A percentile compares a stretch with the other conserved stretches of the same genome.
Conservation (phyloP, 768 basidiomycete genomes). For the Scleroderma bovista region DNA sequence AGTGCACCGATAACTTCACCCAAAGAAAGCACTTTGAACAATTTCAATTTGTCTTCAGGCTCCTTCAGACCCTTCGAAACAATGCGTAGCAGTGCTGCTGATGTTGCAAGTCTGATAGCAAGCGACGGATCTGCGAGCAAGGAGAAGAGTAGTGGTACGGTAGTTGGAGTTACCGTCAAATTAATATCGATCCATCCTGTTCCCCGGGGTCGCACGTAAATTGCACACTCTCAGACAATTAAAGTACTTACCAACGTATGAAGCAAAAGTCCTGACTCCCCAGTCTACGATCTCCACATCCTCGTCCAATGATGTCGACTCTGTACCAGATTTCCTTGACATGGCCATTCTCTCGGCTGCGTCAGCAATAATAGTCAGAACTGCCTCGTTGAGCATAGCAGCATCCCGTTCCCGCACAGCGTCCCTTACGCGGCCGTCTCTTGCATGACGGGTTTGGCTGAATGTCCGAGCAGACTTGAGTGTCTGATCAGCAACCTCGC, state of each 20-base stretch:
- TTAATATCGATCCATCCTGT: slow-evolving; percentile 98
- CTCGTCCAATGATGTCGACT: slow-evolving; percentile 50
- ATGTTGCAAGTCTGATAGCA: slow-evolving; percentile 78
- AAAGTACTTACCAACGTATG: slow-evolving; percentile 80
- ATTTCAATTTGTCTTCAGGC: slow-evolving; percentile 79
- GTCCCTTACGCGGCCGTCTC: slow-evolving; percentile 84
- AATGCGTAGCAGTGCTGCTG: slow-evolving; percentile 73
- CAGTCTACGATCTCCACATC: slow-evolving; percentile 81
- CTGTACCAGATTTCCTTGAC: slow-evolving; percentile 43
- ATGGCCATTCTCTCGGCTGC: slow-evolving; percentile 52
- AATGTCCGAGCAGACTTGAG: slow-evolving; percentile 83
- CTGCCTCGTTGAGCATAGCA: slow-evolving; percentile 76
- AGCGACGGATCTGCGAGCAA: slow-evolving; percentile 75
- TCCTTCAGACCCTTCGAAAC: slow-evolving; percentile 94
- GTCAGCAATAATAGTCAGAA: slow-evolving; percentile 77
- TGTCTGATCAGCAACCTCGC: slow-evolving; percentile 94
- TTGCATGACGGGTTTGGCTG: slow-evolving; percentile 61
- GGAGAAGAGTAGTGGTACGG: slow-evolving; percentile 79
- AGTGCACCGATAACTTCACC: slow-evolving; percentile 77
- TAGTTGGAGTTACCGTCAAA: slow-evolving; percentile 86
- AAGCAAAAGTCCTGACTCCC: slow-evolving; percentile 88
- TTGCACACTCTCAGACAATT: neutral
- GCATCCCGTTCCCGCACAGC: slow-evolving; percentile 90
- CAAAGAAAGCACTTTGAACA: slow-evolving; percentile 85
- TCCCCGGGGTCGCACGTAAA: too few species aligned